A percentile compares a stretch with the other conserved stretches of the same genome.
These are phyloP conservation scores for Acanthamoeba culbertsoni DNA, from an alignment of 208 protist genomes.

Conservation along the genomic window DNA sequence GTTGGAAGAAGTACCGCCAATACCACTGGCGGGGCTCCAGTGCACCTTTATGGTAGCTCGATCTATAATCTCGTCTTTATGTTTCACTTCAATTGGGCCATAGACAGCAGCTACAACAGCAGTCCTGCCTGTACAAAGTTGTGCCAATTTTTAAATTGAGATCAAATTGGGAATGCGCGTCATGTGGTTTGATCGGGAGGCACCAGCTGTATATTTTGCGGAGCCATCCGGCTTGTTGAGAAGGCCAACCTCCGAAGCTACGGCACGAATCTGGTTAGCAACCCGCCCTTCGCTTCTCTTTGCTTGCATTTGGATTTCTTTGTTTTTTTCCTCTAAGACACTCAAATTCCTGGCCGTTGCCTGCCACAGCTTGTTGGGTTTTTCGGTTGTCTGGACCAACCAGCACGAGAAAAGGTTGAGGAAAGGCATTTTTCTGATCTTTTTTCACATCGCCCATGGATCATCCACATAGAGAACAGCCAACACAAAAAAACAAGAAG, in stretches of 20 bases:
- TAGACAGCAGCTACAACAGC: slow-evolving; percentile 15
- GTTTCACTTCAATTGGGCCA: slow-evolving; percentile 29
- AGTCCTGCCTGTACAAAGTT: not conserved
- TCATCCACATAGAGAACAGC: too few relatives aligned
- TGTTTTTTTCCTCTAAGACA: not conserved
- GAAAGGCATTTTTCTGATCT: too few relatives aligned
- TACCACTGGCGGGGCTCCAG: not conserved
- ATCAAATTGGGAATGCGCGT: not conserved
- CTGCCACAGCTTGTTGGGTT: too few relatives aligned
- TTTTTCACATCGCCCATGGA: too few relatives aligned
- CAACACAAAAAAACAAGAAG: too few relatives aligned
- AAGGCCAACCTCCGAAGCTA: not conserved
- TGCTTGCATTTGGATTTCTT: not conserved
- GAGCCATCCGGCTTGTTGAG: slow-evolving; percentile 40
- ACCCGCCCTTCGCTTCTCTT: not conserved
- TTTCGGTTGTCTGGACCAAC: too few relatives aligned
- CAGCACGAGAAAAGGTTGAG: too few relatives aligned
- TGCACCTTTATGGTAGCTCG: slow-evolving; percentile 46
- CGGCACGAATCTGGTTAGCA: not conserved
- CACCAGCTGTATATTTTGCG: slow-evolving; percentile 27
- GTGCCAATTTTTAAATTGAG: not conserved
- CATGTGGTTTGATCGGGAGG: not conserved
- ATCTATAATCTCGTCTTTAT: slow-evolving; percentile 40
- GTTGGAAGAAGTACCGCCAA: not conserved
- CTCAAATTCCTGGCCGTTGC: too few relatives aligned